Base-by-base conservation (phyloP, 306 rosid genomes). In the Trifolium fragiferum region DNA sequence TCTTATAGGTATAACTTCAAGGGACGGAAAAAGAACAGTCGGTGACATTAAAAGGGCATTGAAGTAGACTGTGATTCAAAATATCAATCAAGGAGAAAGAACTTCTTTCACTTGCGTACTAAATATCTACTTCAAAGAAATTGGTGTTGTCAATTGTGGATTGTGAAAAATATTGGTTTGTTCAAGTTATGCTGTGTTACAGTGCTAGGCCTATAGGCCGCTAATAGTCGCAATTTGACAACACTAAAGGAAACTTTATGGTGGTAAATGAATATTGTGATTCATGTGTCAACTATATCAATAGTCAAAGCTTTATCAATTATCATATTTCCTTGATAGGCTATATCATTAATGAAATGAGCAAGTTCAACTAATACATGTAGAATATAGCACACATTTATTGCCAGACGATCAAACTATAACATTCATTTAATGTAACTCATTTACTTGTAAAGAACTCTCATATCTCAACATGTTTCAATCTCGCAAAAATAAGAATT, bases 341-440 rank as follows among this genome's bases (percentile, higher is more conserved):
- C 21, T 55, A 50, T 25, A 65, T 15, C 72, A 9, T 32, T 25
- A 12, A 55, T 20, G 61, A 55, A 51, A 18, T 18, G 13, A 51
- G 13, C 5, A 51, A 51, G 58, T 9, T 6, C 59, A 53, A 44
- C 33, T 35, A 74, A 11, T 43, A 76, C 41, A 37, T 46, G 9
- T 21, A 44, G 68, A 76, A 81, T 35, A 35, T 61, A 51, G 37
- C 43, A 70, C 20, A 62, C 57, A 76, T 43, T 35, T 70, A 43
- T 19, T 65, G 5, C 5, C 70, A 40, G 32, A 40, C 2, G 20
- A 55, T 60, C 10, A 55, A 77, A 76, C 72, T 57, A 37, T 51
- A 53, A 25, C 47, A 71, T 61, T 25, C 71, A 81, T 55, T 37
- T 63, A 41, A 21, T 13, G 19, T 66, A 7, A 66, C 30, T 21